Evolutionary conservation across 495 filamentous ascomycete species (phyloP).

Genomic region (Aspergillus sclerotioniger): DNA sequence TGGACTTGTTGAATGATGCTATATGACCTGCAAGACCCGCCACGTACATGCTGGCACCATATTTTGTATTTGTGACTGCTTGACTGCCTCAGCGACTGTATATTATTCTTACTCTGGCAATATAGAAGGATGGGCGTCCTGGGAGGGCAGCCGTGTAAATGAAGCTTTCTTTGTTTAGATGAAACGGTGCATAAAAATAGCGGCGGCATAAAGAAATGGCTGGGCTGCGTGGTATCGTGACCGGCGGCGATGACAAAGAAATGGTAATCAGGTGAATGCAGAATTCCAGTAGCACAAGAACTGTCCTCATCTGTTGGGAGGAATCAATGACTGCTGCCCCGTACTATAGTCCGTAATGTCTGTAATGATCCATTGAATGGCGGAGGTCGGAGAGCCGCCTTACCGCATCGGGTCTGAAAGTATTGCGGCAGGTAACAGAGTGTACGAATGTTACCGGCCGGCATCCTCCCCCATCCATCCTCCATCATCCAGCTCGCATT

Average conservation of each 20-base stretch:
- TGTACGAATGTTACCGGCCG: neutral
- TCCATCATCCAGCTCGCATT: neutral
- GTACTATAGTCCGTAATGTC: no score
- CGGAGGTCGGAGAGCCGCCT: neutral
- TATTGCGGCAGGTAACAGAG: neutral
- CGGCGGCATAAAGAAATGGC: neutral
- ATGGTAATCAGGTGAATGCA: neutral
- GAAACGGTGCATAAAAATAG: neutral
- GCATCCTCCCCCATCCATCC: neutral
- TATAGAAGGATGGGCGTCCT: slow-evolving; percentile 5
- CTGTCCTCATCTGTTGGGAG: neutral
- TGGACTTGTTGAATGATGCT: slow-evolving; percentile 70
- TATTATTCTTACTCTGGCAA: slow-evolving; percentile 14
- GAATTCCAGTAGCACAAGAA: neutral
- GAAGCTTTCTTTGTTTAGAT: neutral
- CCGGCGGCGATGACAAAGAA: neutral
- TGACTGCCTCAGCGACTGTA: slow-evolving; percentile 14
- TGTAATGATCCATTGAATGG: neutral
- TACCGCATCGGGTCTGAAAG: neutral
- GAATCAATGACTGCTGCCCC: neutral
- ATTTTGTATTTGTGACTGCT: slow-evolving; percentile 2
- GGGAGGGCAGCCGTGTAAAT: neutral
- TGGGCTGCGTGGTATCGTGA: neutral
- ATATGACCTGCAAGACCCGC: slow-evolving; percentile 2
- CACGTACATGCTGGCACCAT: slow-evolving; percentile 10